Evolutionary conservation across 108 stramenopile species (phyloP).

Genomic region (Cyclotella kingstonii): DNA sequence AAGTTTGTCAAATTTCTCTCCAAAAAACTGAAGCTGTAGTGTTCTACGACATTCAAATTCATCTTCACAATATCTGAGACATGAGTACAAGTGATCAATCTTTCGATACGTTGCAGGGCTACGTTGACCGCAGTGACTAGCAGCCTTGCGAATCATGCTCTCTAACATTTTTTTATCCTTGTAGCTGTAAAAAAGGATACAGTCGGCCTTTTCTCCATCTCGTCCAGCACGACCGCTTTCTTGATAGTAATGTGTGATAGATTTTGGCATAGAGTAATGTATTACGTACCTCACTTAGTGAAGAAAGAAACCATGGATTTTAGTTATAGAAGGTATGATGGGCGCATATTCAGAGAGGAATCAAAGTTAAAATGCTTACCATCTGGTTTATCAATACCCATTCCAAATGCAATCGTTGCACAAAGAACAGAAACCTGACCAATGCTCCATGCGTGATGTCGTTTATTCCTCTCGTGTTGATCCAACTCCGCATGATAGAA

Average conservation of each 20-base stretch:
- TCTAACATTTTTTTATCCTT: slow-evolving; percentile 86
- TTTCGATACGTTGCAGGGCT: slow-evolving; percentile 60
- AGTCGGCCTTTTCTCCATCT: slow-evolving; percentile 90
- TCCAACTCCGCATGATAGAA: slow-evolving; percentile 97
- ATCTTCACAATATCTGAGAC: slow-evolving; percentile 85
- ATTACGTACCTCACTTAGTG: slow-evolving; percentile 91
- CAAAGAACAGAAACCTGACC: slow-evolving; percentile 90
- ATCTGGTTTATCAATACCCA: slow-evolving; percentile 83
- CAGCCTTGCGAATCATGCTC: slow-evolving; percentile 77
- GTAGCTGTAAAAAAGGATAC: slow-evolving; percentile 92
- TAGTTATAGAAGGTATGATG: slow-evolving; percentile 18
- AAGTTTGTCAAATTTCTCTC: slow-evolving; percentile 74
- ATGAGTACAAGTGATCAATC: slow-evolving; percentile 83
- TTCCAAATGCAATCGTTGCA: slow-evolving; percentile 93
- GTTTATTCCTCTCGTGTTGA: slow-evolving; percentile 58
- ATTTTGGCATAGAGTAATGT: slow-evolving; percentile 97
- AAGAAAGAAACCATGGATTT: slow-evolving; percentile 29
- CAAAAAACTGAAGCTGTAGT: slow-evolving; percentile 91
- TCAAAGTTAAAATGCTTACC: too few species aligned
- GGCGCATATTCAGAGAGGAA: slow-evolving; percentile 10
- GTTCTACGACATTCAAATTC: slow-evolving; percentile 83
- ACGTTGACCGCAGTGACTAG: slow-evolving; percentile 30
- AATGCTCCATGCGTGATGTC: slow-evolving; percentile 90
- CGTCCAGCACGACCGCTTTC: slow-evolving; percentile 96
- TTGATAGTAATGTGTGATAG: slow-evolving; percentile 97